Evolutionary conservation across 139 green algal species (phyloP).

Genomic region (Mesotaenium endlicherianum): DNA sequence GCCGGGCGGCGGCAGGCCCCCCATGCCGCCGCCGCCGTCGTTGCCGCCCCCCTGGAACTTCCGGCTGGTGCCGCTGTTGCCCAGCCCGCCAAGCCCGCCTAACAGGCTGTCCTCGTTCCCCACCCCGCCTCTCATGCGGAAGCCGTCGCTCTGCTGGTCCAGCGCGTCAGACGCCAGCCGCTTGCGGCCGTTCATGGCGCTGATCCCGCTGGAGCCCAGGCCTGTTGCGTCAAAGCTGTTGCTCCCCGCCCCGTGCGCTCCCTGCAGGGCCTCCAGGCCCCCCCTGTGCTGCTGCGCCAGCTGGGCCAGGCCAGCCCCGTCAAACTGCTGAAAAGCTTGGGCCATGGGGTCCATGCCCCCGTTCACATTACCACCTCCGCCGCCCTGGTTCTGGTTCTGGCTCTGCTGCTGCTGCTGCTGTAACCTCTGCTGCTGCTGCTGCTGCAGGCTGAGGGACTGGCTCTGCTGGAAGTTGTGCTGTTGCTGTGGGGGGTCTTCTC

Average conservation of each 20-base stretch:
- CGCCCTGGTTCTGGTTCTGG: no score
- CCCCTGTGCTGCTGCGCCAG: neutral
- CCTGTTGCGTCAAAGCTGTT: neutral
- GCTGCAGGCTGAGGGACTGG: neutral
- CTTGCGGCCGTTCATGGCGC: neutral
- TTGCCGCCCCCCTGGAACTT: no score
- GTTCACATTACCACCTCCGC: no score
- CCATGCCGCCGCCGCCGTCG: neutral
- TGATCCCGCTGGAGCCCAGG: neutral
- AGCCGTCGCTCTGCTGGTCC: neutral
- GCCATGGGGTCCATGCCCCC: no score
- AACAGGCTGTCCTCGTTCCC: no score
- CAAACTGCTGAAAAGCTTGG: no score
- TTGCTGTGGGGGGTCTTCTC: neutral
- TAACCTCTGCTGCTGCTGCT: constrained; percentile 14
- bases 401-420: neutral
- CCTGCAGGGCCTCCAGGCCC: neutral
- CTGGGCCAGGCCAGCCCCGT: neutral
- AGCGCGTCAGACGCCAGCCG: neutral
- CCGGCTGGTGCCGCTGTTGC: neutral
- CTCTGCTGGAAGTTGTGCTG: neutral
- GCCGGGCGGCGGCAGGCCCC: no score
- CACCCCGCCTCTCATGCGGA: neutral
- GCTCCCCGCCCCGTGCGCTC: neutral
- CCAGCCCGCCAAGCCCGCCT: neutral